Conservation (phyloP, 202 grass and related monocot species). For the Brachypodium distachyon region DNA sequence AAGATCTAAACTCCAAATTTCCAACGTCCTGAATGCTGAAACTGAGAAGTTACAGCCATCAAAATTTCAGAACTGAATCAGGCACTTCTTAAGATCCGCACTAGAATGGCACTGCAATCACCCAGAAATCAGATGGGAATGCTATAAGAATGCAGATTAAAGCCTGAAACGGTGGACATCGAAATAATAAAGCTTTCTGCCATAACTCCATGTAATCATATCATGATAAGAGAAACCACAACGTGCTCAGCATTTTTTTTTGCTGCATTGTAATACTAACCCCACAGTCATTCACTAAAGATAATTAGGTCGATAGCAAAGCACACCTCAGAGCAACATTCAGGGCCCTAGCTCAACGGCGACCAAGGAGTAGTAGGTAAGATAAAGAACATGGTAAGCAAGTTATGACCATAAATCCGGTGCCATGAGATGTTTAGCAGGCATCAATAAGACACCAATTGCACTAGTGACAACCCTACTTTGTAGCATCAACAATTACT, state of each 20-base stretch:
- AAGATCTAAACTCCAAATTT: background rate
- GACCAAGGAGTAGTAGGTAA: background rate
- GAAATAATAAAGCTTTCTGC: background rate
- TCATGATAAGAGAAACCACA: background rate
- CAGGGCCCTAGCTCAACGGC: background rate
- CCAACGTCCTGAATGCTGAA: background rate
- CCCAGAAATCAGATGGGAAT: no score
- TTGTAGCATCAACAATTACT: conserved; percentile 5
- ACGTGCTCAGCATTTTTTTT: background rate
- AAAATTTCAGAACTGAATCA: background rate
- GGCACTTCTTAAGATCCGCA: background rate
- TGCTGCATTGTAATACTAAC: background rate
- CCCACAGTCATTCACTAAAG: background rate
- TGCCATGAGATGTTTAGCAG: background rate
- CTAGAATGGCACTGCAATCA: background rate
- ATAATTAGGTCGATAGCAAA: background rate
- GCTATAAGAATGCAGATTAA: no score
- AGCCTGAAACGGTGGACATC: no score
- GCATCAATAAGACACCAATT: conserved; percentile 9
- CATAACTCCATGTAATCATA: background rate
- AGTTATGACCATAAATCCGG: background rate
- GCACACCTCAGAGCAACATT: background rate
- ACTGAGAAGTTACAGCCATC: background rate
- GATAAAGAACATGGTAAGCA: background rate
- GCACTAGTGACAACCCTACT: background rate